Conservation (phyloP, 1,284 basidiomycete genomes). For the Amylostereum areolatum region DNA sequence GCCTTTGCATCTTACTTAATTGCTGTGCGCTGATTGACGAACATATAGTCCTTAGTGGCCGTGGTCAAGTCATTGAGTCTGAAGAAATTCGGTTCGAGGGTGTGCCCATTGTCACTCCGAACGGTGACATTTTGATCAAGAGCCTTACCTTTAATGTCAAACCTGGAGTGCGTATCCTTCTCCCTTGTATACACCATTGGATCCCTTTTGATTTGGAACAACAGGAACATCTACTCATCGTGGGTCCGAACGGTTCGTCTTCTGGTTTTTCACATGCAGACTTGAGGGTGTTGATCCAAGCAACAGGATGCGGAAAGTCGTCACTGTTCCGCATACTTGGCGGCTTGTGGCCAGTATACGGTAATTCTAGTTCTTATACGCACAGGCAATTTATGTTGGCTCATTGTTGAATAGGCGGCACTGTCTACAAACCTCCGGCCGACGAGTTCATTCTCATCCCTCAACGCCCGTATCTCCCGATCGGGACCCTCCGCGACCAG, state of each 20-base stretch:
- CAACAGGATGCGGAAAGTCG: conserved; percentile 76
- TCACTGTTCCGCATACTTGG: conserved; percentile 93
- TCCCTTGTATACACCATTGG: background rate
- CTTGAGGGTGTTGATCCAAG: background rate
- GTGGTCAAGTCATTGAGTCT: conserved; percentile 77
- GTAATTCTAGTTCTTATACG: conserved; percentile 20
- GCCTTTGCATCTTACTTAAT: background rate
- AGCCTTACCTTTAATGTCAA: conserved; percentile 87
- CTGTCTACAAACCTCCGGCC: conserved; percentile 89
- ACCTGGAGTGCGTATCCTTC: conserved; percentile 63
- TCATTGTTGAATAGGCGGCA: conserved; percentile 48
- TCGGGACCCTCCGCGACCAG: conserved; percentile 93
- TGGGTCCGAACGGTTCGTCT: conserved; percentile 79
- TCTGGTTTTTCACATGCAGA: background rate
- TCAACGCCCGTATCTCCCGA: conserved; percentile 89
- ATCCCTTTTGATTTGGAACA: background rate
- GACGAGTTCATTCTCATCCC: conserved; percentile 93
- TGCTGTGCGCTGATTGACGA: conserved; percentile 1
- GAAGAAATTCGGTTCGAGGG: conserved; percentile 89
- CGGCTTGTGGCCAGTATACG: conserved; percentile 96
- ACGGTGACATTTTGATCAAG: conserved; percentile 87
- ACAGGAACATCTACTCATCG: conserved; percentile 85
- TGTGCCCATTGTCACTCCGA: conserved; percentile 95
- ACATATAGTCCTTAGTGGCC: conserved; percentile 65
- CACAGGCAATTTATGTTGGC: background rate